Percentiles rank a stretch among this genome's conserved stretches.
Evolutionary conservation across 2,329 filamentous ascomycete species (phyloP).

Genomic region (Aureobasidium lini): DNA sequence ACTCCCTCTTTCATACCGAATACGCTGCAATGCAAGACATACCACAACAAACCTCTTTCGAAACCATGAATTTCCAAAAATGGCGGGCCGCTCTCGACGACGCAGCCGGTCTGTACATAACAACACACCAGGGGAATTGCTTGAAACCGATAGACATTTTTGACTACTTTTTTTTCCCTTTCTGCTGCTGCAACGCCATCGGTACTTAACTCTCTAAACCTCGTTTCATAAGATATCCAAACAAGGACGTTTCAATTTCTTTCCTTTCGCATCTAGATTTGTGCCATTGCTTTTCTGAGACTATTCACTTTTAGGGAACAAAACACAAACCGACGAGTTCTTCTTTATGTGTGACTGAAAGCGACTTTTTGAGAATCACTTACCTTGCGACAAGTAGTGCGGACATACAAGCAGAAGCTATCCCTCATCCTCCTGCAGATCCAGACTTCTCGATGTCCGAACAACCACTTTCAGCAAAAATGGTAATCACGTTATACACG

Average conservation of each 20-base stretch:
- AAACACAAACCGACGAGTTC: no score
- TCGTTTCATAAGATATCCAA: constrained; percentile 5
- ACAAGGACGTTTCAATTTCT: not conserved
- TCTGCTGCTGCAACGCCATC: not conserved
- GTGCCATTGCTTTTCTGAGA: not conserved
- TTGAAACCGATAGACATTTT: constrained; percentile 3
- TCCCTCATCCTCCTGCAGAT: no score
- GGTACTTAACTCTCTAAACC: not conserved
- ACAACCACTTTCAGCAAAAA: no score
- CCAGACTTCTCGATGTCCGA: no score
- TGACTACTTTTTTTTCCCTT: not conserved
- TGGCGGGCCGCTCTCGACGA: not conserved
- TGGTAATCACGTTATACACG: no score
- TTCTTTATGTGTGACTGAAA: no score
- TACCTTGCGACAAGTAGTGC: no score
- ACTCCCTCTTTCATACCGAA: not conserved
- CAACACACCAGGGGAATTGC: not conserved
- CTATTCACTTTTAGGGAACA: no score
- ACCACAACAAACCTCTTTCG: not conserved
- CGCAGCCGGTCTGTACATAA: constrained; percentile 14
- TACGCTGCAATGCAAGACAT: not conserved
- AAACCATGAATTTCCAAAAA: not conserved
- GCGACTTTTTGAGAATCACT: no score
- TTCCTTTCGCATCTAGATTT: not conserved
- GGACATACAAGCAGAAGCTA: no score